phyloP scores from a whole-genome alignment of 257 asterid species.

The Cynanchum wilfordii region DNA sequence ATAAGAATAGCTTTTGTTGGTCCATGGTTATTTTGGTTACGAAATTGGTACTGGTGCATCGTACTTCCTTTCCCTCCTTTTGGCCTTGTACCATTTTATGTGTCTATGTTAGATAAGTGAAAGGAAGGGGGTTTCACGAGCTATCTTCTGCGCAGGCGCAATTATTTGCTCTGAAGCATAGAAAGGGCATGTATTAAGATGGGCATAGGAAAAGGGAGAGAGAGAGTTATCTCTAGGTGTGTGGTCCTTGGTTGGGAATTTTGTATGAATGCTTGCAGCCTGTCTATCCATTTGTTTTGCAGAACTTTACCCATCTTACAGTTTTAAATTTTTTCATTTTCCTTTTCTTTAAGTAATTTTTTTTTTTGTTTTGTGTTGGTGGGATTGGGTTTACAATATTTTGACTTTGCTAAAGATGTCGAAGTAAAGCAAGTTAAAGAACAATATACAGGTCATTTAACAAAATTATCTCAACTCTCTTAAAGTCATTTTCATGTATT shows the following conservation, averaged over 20 bases:
- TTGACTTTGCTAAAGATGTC: not conserved
- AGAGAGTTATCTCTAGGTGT: not conserved
- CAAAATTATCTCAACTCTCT: not conserved
- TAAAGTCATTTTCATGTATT: not conserved
- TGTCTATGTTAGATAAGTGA: not conserved
- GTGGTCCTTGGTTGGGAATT: not conserved
- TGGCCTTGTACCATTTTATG: not conserved
- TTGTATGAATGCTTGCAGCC: not conserved
- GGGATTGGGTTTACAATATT: not conserved
- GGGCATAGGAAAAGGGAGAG: too few species aligned
- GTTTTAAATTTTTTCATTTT: too few species aligned
- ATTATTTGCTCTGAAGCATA: not conserved
- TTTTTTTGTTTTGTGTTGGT: too few species aligned
- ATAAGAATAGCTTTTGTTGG: not conserved
- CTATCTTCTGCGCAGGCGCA: not conserved
- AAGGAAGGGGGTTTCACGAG: not conserved
- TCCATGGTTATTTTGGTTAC: not conserved
- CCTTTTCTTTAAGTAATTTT: too few species aligned
- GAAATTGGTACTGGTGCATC: not conserved
- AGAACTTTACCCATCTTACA: not conserved
- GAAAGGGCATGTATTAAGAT: not conserved
- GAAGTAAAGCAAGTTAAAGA: not conserved
- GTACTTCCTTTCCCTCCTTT: not conserved
- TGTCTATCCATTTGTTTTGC: not conserved
- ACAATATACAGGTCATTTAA: not conserved